These are phyloP conservation scores for Leishmania turanica DNA, from an alignment of 208 protist species.

Conservation along the genomic window DNA sequence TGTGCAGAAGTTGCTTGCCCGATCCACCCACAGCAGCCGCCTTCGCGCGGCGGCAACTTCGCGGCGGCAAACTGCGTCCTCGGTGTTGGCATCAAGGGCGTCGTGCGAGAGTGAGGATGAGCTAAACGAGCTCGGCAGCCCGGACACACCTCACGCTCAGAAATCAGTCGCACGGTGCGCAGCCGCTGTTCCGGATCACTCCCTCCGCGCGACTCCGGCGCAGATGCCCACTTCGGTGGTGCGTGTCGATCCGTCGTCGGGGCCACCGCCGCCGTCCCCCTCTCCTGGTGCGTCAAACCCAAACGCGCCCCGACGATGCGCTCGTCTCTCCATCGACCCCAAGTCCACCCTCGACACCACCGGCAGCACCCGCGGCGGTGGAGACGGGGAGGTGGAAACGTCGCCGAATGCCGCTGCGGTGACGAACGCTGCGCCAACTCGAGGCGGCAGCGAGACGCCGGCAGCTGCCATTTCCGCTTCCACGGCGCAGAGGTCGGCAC, in stretches of 20 bases:
- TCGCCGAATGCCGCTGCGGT: background rate
- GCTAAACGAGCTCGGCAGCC: background rate
- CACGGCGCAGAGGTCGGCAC: background rate
- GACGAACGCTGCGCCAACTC: background rate
- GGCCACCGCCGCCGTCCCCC: background rate
- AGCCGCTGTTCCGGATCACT: background rate
- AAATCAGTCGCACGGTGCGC: background rate
- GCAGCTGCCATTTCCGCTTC: background rate
- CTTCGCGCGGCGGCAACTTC: constrained; percentile 8
- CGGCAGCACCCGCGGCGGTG: no score
- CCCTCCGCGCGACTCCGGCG: background rate
- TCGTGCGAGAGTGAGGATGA: background rate
- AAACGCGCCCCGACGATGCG: no score
- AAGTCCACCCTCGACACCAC: background rate
- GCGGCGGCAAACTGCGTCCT: background rate
- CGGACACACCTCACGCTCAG: background rate
- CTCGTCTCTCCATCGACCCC: constrained; percentile 14
- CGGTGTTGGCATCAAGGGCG: background rate
- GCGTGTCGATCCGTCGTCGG: background rate
- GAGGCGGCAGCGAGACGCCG: background rate
- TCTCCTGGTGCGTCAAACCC: background rate
- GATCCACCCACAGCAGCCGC: constrained; percentile 30
- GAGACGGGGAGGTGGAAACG: background rate
- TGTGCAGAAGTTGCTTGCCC: constrained; percentile 9
- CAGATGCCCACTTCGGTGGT: background rate